phyloP scores from a whole-genome alignment of 176 grass and related monocot genomes.

The Triticum urartu region DNA sequence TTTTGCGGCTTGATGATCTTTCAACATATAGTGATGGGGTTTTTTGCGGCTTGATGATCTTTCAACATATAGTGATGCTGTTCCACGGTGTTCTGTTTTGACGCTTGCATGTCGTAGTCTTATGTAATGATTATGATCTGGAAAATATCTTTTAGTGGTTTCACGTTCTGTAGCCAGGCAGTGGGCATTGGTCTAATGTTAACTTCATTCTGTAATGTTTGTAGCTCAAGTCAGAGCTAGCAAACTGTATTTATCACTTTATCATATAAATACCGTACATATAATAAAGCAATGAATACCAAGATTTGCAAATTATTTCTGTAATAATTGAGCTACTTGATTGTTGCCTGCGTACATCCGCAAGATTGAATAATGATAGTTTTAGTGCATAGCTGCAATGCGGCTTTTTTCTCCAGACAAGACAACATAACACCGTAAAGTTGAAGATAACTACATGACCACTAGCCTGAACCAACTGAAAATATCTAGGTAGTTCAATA shows the following conservation, averaged over 20 bases:
- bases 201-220: background rate
- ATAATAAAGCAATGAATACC: background rate
- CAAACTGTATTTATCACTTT: background rate
- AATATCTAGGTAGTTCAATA: background rate
- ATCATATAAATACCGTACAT: background rate
- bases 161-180: background rate
- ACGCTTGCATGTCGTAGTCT: no score
- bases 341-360: background rate
- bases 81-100: no score
- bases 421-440: no score
- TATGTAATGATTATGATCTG: background rate
- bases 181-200: background rate
- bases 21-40: no score
- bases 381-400: background rate
- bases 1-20: no score
- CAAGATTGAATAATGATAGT: background rate
- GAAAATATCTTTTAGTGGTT: background rate
- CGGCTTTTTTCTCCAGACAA: no score
- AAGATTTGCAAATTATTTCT: background rate
- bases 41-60: no score
- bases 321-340: background rate
- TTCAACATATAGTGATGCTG: no score
- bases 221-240: background rate
- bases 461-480: background rate
- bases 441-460: background rate